Conservation (phyloP, 331 rosid species). For the Quercus lobata region DNA sequence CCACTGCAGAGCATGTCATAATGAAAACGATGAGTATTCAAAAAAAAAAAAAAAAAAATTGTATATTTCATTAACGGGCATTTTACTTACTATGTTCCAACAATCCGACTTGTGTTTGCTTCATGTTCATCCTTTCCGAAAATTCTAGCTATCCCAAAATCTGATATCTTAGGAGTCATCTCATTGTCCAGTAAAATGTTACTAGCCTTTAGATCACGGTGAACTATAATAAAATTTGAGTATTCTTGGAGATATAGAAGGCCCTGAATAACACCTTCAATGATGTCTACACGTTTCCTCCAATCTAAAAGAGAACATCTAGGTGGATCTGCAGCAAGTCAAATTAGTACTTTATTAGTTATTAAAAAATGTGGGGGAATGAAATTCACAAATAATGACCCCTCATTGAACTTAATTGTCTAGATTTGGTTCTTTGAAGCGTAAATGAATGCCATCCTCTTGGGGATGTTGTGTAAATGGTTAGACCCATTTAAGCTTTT, state of each 20-base stretch:
- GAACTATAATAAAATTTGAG: slow-evolving; percentile 29
- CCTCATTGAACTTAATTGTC: background rate
- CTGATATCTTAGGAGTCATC: slow-evolving; percentile 35
- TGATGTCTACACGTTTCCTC: slow-evolving; percentile 21
- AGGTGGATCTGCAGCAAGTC: slow-evolving; percentile 16
- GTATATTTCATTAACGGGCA: background rate
- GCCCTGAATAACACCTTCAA: slow-evolving; percentile 41
- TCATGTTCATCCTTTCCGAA: slow-evolving; percentile 32
- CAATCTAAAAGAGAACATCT: slow-evolving; percentile 25
- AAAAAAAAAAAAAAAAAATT: too few species aligned
- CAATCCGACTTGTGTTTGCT: slow-evolving; percentile 38
- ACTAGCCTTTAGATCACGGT: slow-evolving; percentile 38
- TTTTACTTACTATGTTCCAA: slow-evolving; percentile 33
- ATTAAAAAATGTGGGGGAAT: background rate
- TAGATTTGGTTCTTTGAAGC: background rate
- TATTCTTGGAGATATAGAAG: slow-evolving; percentile 48
- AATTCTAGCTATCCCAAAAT: slow-evolving; percentile 39
- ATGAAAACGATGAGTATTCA: too few species aligned
- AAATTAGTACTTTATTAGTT: background rate
- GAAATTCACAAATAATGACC: background rate
- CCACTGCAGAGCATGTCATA: slow-evolving; percentile 15
- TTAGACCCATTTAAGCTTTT: background rate
- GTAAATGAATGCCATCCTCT: background rate
- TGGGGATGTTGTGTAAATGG: background rate
- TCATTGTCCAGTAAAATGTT: slow-evolving; percentile 31